These are phyloP conservation scores for Ceratocystis cubensis DNA, from an alignment of 2,329 filamentous ascomycete genomes.

Conservation along the genomic window DNA sequence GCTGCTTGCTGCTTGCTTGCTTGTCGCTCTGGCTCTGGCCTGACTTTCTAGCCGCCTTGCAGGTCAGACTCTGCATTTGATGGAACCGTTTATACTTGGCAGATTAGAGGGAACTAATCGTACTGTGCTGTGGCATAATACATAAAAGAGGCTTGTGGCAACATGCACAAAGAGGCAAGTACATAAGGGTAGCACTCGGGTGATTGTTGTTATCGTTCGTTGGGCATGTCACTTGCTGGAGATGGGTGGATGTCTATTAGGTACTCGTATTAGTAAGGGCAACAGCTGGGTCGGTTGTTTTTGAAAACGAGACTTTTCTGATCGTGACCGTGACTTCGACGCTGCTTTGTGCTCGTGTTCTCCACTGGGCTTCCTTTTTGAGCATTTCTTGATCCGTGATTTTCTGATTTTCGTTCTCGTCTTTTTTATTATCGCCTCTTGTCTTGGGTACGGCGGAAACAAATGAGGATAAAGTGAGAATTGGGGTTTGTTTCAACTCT, in stretches of 20 bases:
- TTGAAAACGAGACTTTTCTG: background rate
- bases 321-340: slow-evolving; percentile 12
- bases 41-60: background rate
- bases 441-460: too few relatives aligned
- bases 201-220: background rate
- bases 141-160: background rate
- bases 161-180: background rate
- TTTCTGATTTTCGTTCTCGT: too few relatives aligned
- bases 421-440: too few relatives aligned
- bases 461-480: too few relatives aligned
- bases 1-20: background rate
- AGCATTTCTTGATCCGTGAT: too few relatives aligned
- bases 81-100: background rate
- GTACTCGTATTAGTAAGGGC: background rate
- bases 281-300: background rate
- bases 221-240: background rate
- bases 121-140: background rate
- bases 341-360: slow-evolving; percentile 1
- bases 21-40: background rate
- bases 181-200: background rate
- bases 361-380: background rate
- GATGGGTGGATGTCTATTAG: background rate
- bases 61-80: background rate
- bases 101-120: background rate
- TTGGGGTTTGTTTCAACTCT: too few relatives aligned